Percentiles rank a stretch among this genome's conserved stretches.
phyloP scores from a whole-genome alignment of 2,329 filamentous ascomycete species.

The Colletotrichum limetticola region DNA sequence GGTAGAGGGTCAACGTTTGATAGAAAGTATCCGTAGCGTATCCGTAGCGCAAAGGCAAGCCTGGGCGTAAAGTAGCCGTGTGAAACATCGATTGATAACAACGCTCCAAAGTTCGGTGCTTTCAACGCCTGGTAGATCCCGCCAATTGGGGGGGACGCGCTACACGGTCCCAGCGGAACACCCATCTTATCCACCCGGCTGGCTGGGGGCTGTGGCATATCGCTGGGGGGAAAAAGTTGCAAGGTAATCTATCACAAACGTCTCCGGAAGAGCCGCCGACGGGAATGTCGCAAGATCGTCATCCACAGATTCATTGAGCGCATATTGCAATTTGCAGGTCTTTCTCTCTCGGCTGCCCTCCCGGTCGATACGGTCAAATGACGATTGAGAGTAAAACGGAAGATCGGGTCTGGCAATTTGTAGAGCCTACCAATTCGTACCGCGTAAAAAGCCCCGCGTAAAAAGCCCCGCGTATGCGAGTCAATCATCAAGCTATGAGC shows the following conservation, averaged over 20 bases:
- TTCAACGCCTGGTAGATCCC: not conserved
- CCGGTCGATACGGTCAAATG: too few species aligned
- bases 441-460: not conserved
- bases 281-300: not conserved
- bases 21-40: too few species aligned
- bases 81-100: not conserved
- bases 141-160: not conserved
- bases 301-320: not conserved
- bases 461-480: not conserved
- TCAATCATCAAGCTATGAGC: not conserved
- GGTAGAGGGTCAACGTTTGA: too few species aligned
- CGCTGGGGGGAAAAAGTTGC: too few species aligned
- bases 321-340: not conserved
- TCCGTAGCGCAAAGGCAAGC: too few species aligned
- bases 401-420: too few species aligned
- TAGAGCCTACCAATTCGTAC: too few species aligned
- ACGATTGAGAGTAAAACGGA: too few species aligned
- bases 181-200: not conserved
- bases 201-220: too few species aligned
- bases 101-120: too few species aligned
- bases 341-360: not conserved
- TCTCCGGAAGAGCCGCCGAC: not conserved
- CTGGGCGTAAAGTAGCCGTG: not conserved
- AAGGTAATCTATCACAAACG: not conserved
- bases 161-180: not conserved